A percentile compares a stretch with the other conserved stretches of the same genome.
Evolutionary conservation across 768 basidiomycete genomes (phyloP).

Genomic region (Saitozyma sp.): DNA sequence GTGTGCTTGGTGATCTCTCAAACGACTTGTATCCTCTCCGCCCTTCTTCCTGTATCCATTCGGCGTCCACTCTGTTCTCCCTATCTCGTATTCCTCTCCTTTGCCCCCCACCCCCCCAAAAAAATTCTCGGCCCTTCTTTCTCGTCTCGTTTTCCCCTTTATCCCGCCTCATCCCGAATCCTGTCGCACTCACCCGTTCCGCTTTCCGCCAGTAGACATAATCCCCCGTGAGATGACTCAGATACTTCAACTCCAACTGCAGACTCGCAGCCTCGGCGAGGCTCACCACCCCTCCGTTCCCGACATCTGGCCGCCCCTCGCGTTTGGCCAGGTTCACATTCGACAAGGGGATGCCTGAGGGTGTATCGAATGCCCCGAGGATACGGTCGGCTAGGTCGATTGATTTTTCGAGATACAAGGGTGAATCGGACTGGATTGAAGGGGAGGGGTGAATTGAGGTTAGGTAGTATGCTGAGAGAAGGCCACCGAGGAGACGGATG

Average conservation of each 20-base stretch:
- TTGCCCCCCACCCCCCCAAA: no score
- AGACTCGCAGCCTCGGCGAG: constrained; percentile 85
- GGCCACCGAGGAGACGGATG: constrained; percentile 85
- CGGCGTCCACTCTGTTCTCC: no score
- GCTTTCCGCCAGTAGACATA: constrained; percentile 76
- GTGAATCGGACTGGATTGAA: constrained; percentile 56
- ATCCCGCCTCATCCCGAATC: no score
- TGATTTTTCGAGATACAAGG: constrained; percentile 72
- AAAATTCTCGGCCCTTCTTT: no score
- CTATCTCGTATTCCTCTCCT: no score
- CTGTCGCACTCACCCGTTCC: constrained; percentile 58
- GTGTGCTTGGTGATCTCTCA: neutral
- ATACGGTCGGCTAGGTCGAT: constrained; percentile 83
- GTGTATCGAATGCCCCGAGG: constrained; percentile 76
- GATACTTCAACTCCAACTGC: constrained; percentile 86
- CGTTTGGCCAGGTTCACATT: constrained; percentile 69
- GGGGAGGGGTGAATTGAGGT: constrained; percentile 54
- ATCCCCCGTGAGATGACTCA: constrained; percentile 75
- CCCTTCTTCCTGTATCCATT: no score
- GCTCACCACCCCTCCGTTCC: constrained; percentile 66
- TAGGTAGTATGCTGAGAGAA: constrained; percentile 81
- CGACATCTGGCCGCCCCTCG: constrained; percentile 63
- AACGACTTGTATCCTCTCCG: neutral
- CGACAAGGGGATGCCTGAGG: constrained; percentile 77
- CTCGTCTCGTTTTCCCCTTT: no score